Percentiles rank a stretch among this genome's conserved stretches.
Evolutionary conservation across 1,284 basidiomycete genomes (phyloP).

Genomic region (Rhodotorula sp.): DNA sequence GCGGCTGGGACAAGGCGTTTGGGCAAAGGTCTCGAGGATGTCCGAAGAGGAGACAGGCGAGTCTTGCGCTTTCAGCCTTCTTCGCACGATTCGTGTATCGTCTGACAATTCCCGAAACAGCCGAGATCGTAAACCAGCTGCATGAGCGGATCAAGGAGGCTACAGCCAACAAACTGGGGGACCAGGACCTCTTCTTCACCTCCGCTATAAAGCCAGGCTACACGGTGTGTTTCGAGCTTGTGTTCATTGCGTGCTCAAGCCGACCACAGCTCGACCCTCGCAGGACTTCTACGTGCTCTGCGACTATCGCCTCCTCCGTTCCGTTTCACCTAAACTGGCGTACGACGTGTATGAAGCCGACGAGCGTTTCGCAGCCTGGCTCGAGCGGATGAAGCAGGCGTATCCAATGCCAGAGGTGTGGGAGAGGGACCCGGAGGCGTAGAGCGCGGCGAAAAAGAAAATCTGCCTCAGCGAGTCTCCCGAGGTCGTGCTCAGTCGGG

Average conservation of each 20-base stretch:
- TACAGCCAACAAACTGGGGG: neutral
- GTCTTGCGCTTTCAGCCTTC: neutral
- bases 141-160: neutral
- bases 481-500: too few relatives aligned
- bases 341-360: neutral
- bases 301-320: constrained; percentile 11
- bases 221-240: neutral
- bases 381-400: constrained; percentile 4
- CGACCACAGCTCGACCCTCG: too few relatives aligned
- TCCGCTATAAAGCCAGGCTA: constrained; percentile 6
- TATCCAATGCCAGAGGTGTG: constrained; percentile 8
- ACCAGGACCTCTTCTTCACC: neutral
- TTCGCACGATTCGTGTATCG: neutral
- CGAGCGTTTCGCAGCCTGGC: neutral
- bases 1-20: constrained; percentile 9
- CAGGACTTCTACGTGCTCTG: constrained; percentile 21
- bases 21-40: neutral
- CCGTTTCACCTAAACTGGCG: constrained; percentile 4
- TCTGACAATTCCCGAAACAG: neutral
- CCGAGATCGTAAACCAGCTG: neutral
- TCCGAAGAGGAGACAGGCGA: neutral
- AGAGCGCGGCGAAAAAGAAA: neutral
- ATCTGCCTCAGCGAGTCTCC: too few relatives aligned
- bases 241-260: too few relatives aligned
- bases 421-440: constrained; percentile 9